Evolutionary conservation across 2,329 filamentous ascomycete genomes (phyloP), one percentile per base, ranked within the genome.

Genomic region (Tolypocladium inflatum): DNA sequence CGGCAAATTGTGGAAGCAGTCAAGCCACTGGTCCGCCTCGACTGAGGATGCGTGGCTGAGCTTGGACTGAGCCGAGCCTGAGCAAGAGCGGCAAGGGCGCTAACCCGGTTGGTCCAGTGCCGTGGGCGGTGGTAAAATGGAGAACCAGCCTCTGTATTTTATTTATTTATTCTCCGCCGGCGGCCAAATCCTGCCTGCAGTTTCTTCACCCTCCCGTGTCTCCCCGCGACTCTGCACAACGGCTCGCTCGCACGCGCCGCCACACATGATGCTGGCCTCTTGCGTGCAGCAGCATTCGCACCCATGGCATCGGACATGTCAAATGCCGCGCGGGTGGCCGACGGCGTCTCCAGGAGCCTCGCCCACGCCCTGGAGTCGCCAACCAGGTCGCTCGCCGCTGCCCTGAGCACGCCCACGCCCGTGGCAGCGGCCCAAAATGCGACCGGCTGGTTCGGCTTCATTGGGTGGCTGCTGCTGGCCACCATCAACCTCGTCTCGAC

Each of bases 381-480:
- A 7, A 61, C 62, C 41, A 60, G 66, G 55, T 69, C 67, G 23
- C 61, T 75, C 53, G 68, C 74, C 33, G 72, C 76, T 48, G 71
- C 72, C 60, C 68, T 80, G 64, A 75, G 63, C 63, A 65, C 66
- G n/a, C 61, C 64, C 33, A 57, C 65, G 64, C 54, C 72, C 61
- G 68, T 74, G 58, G 69, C 70, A 50, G 67, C 71, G 60, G 66
- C 68, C 45, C 71, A 76, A 60, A 67, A 72, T 61, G 72, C 77
- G 3, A 75, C 73, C 19, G 79, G 82, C 50, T 86, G 83, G 83
- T 74, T 86, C 52, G 81, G 82, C 26, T 69, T 83, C 56, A 70
- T 86, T 57, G 82, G 78, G 23, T 77, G 78, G 68, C 65, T 84
- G 62, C 74, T 83, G n/a, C 70, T 85, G 59, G 76, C 75, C 61